Conservation (phyloP, 2,329 filamentous ascomycete species). For the Fusarium papillatum region DNA sequence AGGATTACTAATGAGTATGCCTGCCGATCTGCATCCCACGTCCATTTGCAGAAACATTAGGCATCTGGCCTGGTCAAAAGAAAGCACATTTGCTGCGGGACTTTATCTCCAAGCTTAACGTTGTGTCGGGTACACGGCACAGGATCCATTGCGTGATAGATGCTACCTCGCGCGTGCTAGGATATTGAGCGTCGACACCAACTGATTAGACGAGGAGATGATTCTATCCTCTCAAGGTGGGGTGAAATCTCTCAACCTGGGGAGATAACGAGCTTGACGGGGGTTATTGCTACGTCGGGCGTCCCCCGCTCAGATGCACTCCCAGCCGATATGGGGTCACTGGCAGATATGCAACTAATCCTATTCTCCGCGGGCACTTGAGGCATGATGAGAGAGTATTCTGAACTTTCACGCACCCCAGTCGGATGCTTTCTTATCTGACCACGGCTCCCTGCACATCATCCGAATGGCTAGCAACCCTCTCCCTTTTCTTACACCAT, state of each 20-base stretch:
- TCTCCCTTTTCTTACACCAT: neutral
- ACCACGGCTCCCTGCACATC: neutral
- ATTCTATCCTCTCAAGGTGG: neutral
- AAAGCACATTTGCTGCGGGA: neutral
- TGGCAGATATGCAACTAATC: neutral
- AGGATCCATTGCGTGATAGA: conserved; percentile 5
- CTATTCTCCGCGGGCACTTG: neutral
- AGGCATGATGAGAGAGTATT: neutral
- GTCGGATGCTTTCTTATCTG: neutral
- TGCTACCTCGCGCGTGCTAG: neutral
- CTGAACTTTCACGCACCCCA: neutral
- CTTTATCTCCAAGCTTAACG: conserved; percentile 10
- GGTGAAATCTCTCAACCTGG: neutral
- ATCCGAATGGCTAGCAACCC: neutral
- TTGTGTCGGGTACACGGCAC: neutral
- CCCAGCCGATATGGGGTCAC: neutral
- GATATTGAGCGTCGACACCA: neutral
- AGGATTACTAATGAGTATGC: neutral
- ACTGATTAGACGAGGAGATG: neutral
- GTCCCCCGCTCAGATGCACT: neutral
- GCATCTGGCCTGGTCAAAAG: neutral
- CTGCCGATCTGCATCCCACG: neutral
- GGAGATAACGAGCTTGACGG: neutral
- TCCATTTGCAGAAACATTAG: neutral
- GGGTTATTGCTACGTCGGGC: neutral